phyloP scores from a whole-genome alignment of 2,329 filamentous ascomycete species.

The Alternaria triticina region DNA sequence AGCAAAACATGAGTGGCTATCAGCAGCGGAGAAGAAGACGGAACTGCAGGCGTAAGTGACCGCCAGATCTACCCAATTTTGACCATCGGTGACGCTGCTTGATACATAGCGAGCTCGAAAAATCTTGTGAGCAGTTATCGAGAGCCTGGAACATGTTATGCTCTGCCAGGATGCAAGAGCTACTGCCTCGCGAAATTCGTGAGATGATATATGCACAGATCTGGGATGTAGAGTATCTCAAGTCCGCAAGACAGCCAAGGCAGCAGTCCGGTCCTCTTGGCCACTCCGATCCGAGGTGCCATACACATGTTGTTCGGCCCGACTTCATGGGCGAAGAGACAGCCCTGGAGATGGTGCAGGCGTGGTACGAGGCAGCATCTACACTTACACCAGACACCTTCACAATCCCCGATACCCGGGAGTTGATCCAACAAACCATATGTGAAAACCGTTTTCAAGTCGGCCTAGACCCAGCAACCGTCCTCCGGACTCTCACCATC shows the following conservation, averaged over 20 bases:
- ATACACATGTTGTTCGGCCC: neutral
- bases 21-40: neutral
- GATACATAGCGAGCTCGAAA: neutral
- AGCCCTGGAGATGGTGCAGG: neutral
- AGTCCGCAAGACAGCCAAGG: neutral
- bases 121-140: neutral
- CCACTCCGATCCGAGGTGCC: neutral
- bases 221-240: neutral
- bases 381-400: neutral
- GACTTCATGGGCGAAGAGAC: neutral
- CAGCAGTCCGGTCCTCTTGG: neutral
- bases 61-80: neutral
- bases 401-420: neutral
- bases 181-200: neutral
- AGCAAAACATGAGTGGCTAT: neutral
- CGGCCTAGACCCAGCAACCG: neutral
- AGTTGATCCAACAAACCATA: neutral
- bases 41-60: neutral
- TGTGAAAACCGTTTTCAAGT: neutral
- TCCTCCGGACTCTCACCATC: neutral
- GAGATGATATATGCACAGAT: neutral
- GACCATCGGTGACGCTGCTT: neutral
- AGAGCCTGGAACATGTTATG: neutral
- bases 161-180: neutral
- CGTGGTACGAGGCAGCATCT: neutral